Percentiles rank a stretch among this genome's conserved stretches.
phyloP scores from a whole-genome alignment of 2,329 filamentous ascomycete species.

The Aulographum hederae region DNA sequence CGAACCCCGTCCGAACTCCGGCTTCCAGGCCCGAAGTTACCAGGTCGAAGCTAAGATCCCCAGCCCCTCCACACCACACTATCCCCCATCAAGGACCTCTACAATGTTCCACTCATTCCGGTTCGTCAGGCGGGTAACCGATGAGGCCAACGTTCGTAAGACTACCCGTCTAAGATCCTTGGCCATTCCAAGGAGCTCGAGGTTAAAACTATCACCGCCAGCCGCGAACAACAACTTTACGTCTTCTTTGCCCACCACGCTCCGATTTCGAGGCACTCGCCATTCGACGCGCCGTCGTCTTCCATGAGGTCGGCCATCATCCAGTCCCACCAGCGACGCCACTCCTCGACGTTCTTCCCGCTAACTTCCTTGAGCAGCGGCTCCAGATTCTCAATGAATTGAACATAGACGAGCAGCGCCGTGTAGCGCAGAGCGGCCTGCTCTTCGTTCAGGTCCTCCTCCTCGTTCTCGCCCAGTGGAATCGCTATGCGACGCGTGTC shows the following conservation, averaged over 20 bases:
- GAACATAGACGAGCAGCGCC: slow-evolving; percentile 63
- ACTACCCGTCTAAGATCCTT: no score
- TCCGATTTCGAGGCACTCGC: slow-evolving; percentile 61
- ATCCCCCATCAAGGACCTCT: no score
- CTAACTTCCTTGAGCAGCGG: slow-evolving; percentile 65
- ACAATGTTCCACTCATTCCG: no score
- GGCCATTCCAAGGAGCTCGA: no score
- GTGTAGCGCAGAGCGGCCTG: slow-evolving; percentile 61
- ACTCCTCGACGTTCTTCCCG: slow-evolving; percentile 78
- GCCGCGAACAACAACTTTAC: no score
- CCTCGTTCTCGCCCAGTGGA: slow-evolving; percentile 55
- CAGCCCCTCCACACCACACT: no score
- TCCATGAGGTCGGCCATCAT: slow-evolving; percentile 74
- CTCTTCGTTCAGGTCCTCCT: slow-evolving; percentile 40
- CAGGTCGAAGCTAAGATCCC: no score
- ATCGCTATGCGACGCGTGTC: slow-evolving; percentile 68
- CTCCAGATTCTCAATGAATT: slow-evolving; percentile 73
- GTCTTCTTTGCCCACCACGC: slow-evolving; percentile 46
- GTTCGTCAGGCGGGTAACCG: no score
- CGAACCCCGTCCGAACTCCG: no score
- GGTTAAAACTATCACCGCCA: no score
- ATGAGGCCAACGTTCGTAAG: no score
- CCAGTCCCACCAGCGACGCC: slow-evolving; percentile 74
- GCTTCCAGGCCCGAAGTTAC: no score
- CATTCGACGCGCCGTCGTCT: slow-evolving; percentile 60